These are phyloP conservation scores for Paramecium tetraurelia DNA, from an alignment of 73 alveolate genomes.

Conservation along the genomic window DNA sequence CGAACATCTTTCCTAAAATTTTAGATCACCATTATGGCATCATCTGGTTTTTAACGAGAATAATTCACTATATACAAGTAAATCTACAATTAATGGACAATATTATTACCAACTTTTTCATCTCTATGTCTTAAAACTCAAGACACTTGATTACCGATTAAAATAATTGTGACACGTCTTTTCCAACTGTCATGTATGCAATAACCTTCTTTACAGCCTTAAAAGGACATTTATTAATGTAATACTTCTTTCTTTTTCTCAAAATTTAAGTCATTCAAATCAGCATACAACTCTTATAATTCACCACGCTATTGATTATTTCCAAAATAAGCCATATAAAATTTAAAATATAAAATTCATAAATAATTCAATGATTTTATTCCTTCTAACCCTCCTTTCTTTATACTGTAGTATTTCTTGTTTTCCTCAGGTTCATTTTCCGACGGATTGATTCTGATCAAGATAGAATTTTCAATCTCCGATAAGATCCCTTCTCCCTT, in stretches of 20 bases:
- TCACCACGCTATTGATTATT: conserved; percentile 49
- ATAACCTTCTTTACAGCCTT: conserved; percentile 57
- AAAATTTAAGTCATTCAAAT: conserved; percentile 39
- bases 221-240: neutral
- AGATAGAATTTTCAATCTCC: neutral
- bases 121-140: conserved; percentile 43
- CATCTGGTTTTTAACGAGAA: conserved; percentile 55
- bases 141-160: conserved; percentile 54
- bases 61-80: conserved; percentile 53
- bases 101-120: conserved; percentile 49
- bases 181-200: conserved; percentile 58
- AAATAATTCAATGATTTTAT: neutral
- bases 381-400: neutral
- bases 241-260: conserved; percentile 58
- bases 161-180: conserved; percentile 52
- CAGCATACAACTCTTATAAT: conserved; percentile 38
- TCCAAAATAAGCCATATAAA: conserved; percentile 25
- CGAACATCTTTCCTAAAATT: conserved; percentile 50
- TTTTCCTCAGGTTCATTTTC: neutral
- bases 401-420: neutral
- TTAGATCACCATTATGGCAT: conserved; percentile 56
- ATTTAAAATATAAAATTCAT: neutral
- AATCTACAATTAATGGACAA: neutral
- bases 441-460: conserved; percentile 18
- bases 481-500: conserved; percentile 54